Percentiles rank a stretch among this genome's conserved stretches.
phyloP scores from a whole-genome alignment of 331 rosid genomes.

The Phaseolus coccineus region DNA sequence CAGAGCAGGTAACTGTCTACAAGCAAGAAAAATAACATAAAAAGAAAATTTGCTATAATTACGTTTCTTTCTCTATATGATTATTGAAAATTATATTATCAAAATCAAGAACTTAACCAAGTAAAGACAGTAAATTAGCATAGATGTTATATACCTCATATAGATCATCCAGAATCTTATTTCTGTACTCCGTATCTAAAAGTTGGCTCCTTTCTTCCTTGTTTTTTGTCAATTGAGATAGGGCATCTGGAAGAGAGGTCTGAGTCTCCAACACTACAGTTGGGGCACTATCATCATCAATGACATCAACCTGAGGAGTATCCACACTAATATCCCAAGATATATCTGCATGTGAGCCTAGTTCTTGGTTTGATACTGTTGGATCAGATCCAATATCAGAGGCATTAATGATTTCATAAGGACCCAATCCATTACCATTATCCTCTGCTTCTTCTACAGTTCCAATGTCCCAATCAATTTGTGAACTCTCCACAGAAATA shows the following conservation, averaged over 20 bases:
- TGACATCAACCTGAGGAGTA: constrained; percentile 77
- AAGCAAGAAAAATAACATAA: background rate
- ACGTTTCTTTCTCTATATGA: constrained; percentile 25
- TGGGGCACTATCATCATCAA: constrained; percentile 65
- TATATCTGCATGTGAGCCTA: constrained; percentile 56
- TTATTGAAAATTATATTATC: background rate
- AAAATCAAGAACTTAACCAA: constrained; percentile 6
- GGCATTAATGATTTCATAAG: constrained; percentile 87
- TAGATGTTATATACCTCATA: constrained; percentile 64
- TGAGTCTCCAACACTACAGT: constrained; percentile 56
- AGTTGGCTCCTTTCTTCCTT: constrained; percentile 80
- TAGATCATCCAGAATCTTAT: constrained; percentile 90
- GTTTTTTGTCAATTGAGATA: constrained; percentile 56
- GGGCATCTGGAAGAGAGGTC: constrained; percentile 52
- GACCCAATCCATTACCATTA: constrained; percentile 84
- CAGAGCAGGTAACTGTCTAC: constrained; percentile 5
- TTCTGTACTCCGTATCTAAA: constrained; percentile 87
- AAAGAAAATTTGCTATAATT: background rate
- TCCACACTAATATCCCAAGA: constrained; percentile 93
- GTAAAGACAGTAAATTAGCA: constrained; percentile 20
- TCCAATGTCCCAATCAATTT: constrained; percentile 94
- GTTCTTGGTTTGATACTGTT: constrained; percentile 52
- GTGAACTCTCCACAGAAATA: constrained; percentile 80
- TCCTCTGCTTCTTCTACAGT: constrained; percentile 81
- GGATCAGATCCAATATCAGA: constrained; percentile 64